Evolutionary conservation across 768 basidiomycete genomes (phyloP).

Genomic region (Boletus coccyginus): DNA sequence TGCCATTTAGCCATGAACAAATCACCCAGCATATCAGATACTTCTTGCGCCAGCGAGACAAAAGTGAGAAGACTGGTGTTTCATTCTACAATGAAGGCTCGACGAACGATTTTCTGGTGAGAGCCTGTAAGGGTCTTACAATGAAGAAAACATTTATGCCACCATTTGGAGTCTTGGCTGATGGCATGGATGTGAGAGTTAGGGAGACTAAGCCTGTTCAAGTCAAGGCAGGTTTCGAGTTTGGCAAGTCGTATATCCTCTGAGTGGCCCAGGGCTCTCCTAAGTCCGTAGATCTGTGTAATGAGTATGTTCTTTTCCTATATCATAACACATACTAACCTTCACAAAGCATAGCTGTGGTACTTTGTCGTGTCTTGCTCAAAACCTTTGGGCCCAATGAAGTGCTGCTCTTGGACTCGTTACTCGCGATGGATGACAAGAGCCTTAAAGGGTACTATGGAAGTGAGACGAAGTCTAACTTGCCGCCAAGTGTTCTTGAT

Average conservation of each 20-base stretch:
- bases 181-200: neutral
- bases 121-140: neutral
- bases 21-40: constrained; percentile 7
- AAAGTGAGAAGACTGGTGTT: neutral
- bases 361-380: constrained; percentile 10
- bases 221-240: constrained; percentile 6
- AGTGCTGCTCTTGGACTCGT: constrained; percentile 11
- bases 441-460: neutral
- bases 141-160: constrained; percentile 12
- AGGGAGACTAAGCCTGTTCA: neutral
- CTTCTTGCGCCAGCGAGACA: constrained; percentile 14
- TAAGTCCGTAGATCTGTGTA: neutral
- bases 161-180: constrained; percentile 1
- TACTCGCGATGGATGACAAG: constrained; percentile 2
- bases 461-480: neutral
- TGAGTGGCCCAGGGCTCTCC: neutral
- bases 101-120: neutral
- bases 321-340: neutral
- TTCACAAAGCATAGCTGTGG: constrained; percentile 7
- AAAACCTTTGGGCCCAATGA: constrained; percentile 11
- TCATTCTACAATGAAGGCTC: neutral
- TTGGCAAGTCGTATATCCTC: neutral
- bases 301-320: constrained; percentile 5
- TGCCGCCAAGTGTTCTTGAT: neutral
- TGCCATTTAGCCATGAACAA: neutral